Conservation (phyloP, 176 grass and related monocot genomes). For the Coix lacrymajobi region DNA sequence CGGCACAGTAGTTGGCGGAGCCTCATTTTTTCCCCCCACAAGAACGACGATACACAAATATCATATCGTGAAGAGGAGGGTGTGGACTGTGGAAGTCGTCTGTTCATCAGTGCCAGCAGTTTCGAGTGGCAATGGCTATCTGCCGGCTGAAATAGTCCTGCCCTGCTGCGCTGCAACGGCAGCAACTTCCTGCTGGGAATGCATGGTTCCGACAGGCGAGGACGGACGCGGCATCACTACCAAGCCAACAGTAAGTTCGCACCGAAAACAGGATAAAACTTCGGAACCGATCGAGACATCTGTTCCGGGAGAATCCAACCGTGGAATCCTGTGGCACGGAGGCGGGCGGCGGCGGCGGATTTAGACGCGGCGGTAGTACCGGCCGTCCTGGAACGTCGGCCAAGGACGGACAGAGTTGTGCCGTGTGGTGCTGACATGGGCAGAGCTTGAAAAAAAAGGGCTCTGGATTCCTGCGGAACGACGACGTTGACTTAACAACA, state of each 20-base stretch:
- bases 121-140: background rate
- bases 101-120: background rate
- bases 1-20: no score
- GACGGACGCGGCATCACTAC: background rate
- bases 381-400: background rate
- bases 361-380: background rate
- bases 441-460: background rate
- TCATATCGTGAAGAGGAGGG: background rate
- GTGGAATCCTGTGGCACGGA: background rate
- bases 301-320: background rate
- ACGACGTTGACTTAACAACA: conserved; percentile 3
- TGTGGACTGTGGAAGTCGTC: background rate
- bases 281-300: background rate
- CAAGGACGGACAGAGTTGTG: background rate
- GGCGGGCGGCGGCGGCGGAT: background rate
- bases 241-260: background rate
- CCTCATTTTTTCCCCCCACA: background rate
- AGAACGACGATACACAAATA: background rate
- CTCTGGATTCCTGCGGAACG: background rate
- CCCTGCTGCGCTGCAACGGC: background rate
- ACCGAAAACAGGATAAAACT: background rate
- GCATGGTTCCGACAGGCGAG: background rate
- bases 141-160: background rate
- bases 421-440: background rate
- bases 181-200: background rate